Evolutionary conservation across 441 rosid genomes (phyloP), one percentile per base, ranked within the genome.

Genomic region (Brassica balearica): DNA sequence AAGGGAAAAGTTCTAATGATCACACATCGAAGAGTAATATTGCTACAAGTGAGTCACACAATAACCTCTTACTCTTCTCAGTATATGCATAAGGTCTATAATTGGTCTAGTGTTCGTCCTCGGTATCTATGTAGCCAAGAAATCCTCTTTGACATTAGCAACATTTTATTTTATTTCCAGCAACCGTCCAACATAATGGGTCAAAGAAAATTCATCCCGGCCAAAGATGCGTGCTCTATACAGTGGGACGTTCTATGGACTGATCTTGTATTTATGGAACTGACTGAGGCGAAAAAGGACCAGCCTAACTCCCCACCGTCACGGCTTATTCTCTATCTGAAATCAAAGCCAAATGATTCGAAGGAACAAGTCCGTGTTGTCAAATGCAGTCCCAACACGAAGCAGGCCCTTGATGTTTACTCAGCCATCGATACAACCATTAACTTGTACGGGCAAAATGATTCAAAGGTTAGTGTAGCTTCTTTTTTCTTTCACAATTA

Each of bases 161-260:
- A 55, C 12, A 8, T 63, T 67, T 27, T 53, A 61, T 4, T 77
- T 27, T 3, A 36, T 86, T 27, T 27, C 32, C 5, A 95, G 99
- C 99, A 95, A 95, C 87, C 96, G 3, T 81, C 98, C 76, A 88
- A 90, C 85, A 86, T 92, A 43, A 91, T 90, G 43, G 94, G 88
- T 74, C 99, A 93, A 83, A 90, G 95, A 82, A 95, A 92, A 84
- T 95, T 90, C 81, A 90, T 83, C 76, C 98, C 97, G 3, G 93
- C 92, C 27, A 91, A 93, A 84, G 99, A 95, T 83, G 96, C 98
- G 23, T 95, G 98, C 77, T 93, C 94, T 1, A 91, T 93, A 67
- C 78, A 92, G 84, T 95, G 99, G 99, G 98, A 86, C 73, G 80
- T 87, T 17, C 77, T 84, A 51, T 84, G 87, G 95, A 83, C 79